Percentiles rank a stretch among this genome's conserved stretches.
Evolutionary conservation across 805 yeast genomes (phyloP).

Genomic region (Limtongozyma cylindracea): DNA sequence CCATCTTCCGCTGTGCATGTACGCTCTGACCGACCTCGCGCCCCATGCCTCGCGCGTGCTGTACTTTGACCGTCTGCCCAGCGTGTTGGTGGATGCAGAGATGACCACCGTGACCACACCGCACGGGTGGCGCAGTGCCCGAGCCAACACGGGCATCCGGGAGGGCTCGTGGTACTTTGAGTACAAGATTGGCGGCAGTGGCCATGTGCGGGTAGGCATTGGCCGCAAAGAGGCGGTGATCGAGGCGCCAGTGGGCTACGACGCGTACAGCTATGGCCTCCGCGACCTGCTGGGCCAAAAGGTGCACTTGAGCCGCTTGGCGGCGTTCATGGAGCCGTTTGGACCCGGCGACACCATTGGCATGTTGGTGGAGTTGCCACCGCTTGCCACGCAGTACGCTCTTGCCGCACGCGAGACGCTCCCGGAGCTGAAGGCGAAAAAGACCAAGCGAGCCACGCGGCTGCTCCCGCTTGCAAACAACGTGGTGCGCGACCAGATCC

Average conservation of each 20-base stretch:
- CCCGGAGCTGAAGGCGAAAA: constrained; percentile 4
- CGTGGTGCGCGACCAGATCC: constrained; percentile 60
- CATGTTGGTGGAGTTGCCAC: constrained; percentile 45
- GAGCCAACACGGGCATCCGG: constrained; percentile 50
- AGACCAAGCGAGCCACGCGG: constrained; percentile 1
- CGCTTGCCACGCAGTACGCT: constrained; percentile 17
- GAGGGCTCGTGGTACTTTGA: constrained; percentile 74
- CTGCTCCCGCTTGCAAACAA: constrained; percentile 8
- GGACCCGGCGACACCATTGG: constrained; percentile 69
- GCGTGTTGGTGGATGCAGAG: constrained; percentile 12
- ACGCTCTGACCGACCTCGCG: constrained; percentile 48
- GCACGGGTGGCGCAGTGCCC: constrained; percentile 59
- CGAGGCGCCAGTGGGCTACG: constrained; percentile 92
- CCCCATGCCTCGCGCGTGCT: constrained; percentile 35
- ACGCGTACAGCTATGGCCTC: constrained; percentile 81
- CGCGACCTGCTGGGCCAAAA: constrained; percentile 58
- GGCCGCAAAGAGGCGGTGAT: constrained; percentile 68
- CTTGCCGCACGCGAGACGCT: constrained; percentile 14
- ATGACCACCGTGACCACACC: constrained; percentile 21
- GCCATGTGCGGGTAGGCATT: constrained; percentile 63
- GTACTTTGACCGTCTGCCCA: constrained; percentile 45
- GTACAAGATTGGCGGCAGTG: constrained; percentile 23
- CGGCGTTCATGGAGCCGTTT: constrained; percentile 28
- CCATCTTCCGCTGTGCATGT: constrained; percentile 26
- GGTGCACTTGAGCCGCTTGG: constrained; percentile 51